Conservation (phyloP, 257 asterid species). For the Euphrasia confusa region DNA sequence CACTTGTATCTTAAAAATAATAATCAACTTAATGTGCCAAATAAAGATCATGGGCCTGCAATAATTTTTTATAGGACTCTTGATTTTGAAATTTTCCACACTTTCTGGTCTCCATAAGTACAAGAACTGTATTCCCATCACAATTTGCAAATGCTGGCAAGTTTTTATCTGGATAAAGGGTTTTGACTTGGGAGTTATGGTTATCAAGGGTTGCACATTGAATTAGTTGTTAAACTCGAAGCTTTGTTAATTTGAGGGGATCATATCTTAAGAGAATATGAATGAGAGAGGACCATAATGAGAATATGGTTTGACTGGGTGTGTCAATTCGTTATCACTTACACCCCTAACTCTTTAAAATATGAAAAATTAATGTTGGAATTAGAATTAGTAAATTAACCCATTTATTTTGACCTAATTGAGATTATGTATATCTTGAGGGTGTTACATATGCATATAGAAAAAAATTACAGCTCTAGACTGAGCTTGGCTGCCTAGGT, state of each 20-base stretch:
- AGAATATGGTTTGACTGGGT: no score
- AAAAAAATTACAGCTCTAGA: no score
- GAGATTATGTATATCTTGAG: not conserved
- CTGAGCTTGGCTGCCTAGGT: no score
- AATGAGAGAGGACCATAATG: no score
- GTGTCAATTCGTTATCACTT: no score
- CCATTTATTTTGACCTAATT: not conserved
- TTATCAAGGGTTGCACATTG: not conserved
- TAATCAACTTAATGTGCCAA: no score
- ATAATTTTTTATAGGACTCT: slow-evolving; percentile 3
- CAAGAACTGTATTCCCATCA: not conserved
- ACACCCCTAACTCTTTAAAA: no score
- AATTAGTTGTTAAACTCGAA: no score
- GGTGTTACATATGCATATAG: no score
- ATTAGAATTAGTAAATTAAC: not conserved
- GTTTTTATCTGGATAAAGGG: not conserved
- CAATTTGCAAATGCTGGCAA: slow-evolving; percentile 5
- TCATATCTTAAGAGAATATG: no score
- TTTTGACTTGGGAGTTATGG: not conserved
- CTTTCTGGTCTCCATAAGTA: slow-evolving; percentile 7
- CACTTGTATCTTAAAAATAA: no score
- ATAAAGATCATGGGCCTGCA: not conserved
- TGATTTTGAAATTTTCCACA: not conserved
- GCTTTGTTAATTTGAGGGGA: no score
- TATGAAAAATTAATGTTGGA: not conserved